Conservation (phyloP, 352 stramenopile species). For the Saprolegnia diclina region DNA sequence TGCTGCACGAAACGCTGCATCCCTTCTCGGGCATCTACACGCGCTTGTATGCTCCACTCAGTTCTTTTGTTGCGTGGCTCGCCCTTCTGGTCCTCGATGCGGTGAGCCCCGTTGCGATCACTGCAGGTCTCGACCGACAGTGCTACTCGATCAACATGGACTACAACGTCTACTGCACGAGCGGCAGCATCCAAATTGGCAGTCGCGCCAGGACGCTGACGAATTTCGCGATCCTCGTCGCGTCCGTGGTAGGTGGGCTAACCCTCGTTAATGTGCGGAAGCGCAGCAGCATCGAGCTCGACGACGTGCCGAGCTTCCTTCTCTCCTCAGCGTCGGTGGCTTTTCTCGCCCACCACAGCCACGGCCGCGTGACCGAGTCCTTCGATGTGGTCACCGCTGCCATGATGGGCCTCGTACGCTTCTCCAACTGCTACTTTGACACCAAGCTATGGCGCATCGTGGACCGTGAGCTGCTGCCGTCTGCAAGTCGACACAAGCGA, state of each 20-base stretch:
- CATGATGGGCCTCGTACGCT: neutral
- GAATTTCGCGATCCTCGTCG: neutral
- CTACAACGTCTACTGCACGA: neutral
- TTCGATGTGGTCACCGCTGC: neutral
- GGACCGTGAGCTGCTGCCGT: neutral
- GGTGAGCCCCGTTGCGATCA: neutral
- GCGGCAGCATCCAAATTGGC: constrained; percentile 1
- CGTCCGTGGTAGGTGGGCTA: neutral
- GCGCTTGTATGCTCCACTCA: neutral
- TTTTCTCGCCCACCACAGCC: neutral
- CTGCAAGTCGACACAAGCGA: neutral
- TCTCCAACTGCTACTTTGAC: neutral
- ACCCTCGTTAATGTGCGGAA: neutral
- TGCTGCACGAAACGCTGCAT: neutral
- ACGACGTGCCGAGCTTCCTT: constrained; percentile 5
- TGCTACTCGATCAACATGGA: constrained; percentile 4
- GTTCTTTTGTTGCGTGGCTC: neutral
- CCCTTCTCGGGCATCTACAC: neutral
- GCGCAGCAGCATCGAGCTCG: neutral
- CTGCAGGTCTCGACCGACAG: constrained; percentile 3
- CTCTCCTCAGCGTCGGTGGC: neutral
- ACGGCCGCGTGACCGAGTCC: neutral
- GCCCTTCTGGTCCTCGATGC: neutral
- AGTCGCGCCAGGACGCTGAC: neutral
- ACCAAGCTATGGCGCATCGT: neutral